phyloP scores from a whole-genome alignment of 441 rosid genomes.

The Adansonia grandidieri region DNA sequence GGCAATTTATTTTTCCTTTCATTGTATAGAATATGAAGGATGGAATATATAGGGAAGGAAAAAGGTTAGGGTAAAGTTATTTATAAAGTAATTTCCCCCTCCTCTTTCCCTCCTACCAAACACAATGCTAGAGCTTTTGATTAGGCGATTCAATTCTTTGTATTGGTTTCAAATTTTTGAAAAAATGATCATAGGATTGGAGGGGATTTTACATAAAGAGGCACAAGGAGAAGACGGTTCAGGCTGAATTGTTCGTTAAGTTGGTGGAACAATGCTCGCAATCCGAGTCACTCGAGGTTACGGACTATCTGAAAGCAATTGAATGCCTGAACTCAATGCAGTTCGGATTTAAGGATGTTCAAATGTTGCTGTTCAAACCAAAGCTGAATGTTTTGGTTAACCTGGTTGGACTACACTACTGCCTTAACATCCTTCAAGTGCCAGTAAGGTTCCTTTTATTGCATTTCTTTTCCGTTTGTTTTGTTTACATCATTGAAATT shows the following conservation, averaged over 20 bases:
- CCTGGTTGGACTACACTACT: slow-evolving; percentile 68
- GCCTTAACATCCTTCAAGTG: slow-evolving; percentile 49
- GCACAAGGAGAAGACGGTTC: slow-evolving; percentile 52
- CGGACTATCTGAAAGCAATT: slow-evolving; percentile 49
- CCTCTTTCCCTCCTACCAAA: not conserved
- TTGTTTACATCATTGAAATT: not conserved
- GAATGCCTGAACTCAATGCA: slow-evolving; percentile 45
- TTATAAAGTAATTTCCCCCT: not conserved
- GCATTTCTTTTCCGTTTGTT: not conserved
- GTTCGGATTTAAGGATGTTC: slow-evolving; percentile 58
- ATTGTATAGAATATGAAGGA: no score
- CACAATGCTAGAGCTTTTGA: not conserved
- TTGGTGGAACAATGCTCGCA: slow-evolving; percentile 41
- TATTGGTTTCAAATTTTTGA: slow-evolving; percentile 14
- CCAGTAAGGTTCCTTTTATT: slow-evolving; percentile 43
- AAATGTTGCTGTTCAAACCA: slow-evolving; percentile 60
- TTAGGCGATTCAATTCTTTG: not conserved
- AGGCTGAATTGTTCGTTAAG: slow-evolving; percentile 44
- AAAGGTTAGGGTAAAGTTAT: not conserved
- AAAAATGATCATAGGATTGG: slow-evolving; percentile 54
- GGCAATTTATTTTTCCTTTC: no score
- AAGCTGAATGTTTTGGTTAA: slow-evolving; percentile 57
- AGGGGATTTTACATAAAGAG: slow-evolving; percentile 44
- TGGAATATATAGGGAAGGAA: not conserved
- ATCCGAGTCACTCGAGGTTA: slow-evolving; percentile 49